phyloP scores from a whole-genome alignment of 2,329 filamentous ascomycete species.

The Aspergillus sp. region DNA sequence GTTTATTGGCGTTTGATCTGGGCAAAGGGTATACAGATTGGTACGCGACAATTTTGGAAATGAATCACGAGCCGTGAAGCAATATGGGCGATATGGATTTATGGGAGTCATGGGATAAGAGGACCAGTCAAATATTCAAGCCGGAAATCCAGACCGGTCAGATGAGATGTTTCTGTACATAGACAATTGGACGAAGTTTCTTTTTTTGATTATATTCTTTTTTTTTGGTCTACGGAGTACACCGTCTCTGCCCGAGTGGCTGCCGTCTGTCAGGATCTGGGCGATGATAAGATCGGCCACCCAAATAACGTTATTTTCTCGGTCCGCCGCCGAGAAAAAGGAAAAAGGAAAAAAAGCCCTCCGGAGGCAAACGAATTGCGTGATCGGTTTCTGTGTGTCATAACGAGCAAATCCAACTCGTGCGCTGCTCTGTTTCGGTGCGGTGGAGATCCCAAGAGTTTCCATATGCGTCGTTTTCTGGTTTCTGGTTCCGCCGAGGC shows the following conservation, averaged over 20 bases:
- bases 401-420: too few species aligned
- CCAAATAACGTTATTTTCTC: too few species aligned
- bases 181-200: constrained; percentile 13
- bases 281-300: too few species aligned
- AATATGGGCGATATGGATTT: neutral
- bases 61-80: neutral
- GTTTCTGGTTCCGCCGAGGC: too few species aligned
- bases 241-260: neutral
- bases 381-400: too few species aligned
- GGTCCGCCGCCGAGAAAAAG: too few species aligned
- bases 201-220: neutral
- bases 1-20: constrained; percentile 5
- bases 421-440: too few species aligned
- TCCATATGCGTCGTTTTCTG: too few species aligned
- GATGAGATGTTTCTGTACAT: constrained; percentile 10
- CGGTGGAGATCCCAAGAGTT: too few species aligned
- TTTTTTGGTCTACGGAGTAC: neutral
- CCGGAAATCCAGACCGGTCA: constrained; percentile 6
- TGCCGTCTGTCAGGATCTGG: too few species aligned
- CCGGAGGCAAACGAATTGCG: too few species aligned
- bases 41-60: neutral
- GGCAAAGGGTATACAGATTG: neutral
- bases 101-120: constrained; percentile 14
- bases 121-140: constrained; percentile 14
- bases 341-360: too few species aligned